These are phyloP conservation scores for Herpetomonas samuelpessoai DNA, from an alignment of 208 protist species.

Conservation along the genomic window DNA sequence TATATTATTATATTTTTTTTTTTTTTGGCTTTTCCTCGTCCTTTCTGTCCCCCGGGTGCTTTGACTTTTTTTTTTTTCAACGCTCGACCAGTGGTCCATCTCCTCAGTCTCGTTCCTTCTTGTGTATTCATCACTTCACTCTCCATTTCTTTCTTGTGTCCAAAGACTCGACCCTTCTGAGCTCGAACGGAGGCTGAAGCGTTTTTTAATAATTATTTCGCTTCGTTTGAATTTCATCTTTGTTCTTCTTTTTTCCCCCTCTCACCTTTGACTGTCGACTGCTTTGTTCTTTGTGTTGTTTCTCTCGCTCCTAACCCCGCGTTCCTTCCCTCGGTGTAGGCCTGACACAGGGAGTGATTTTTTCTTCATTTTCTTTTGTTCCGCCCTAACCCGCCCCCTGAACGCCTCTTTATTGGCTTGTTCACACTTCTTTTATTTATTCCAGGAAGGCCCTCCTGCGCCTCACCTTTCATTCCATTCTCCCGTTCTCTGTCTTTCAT, in stretches of 20 bases:
- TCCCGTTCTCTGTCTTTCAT: neutral
- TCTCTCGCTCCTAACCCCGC: neutral
- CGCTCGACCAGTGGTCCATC: neutral
- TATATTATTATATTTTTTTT: too few relatives aligned
- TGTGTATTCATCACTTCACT: too few relatives aligned
- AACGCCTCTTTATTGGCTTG: neutral
- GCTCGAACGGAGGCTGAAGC: too few relatives aligned
- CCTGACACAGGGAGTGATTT: neutral
- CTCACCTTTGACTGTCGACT: too few relatives aligned
- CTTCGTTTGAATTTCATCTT: too few relatives aligned
- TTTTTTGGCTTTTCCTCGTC: too few relatives aligned
- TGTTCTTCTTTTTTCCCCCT: too few relatives aligned
- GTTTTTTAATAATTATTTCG: too few relatives aligned
- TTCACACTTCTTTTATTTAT: neutral
- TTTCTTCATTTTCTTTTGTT: neutral
- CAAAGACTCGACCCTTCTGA: too few relatives aligned
- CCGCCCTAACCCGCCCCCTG: neutral
- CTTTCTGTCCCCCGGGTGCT: neutral
- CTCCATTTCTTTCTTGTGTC: too few relatives aligned
- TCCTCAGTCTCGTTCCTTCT: too few relatives aligned
- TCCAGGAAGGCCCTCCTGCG: neutral
- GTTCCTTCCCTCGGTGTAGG: neutral
- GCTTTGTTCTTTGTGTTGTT: too few relatives aligned
- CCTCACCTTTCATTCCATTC: neutral
- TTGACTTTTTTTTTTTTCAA: neutral